A percentile compares a stretch with the other conserved stretches of the same genome.
Conservation (phyloP, 306 rosid species). For the Cercis canadensis region DNA sequence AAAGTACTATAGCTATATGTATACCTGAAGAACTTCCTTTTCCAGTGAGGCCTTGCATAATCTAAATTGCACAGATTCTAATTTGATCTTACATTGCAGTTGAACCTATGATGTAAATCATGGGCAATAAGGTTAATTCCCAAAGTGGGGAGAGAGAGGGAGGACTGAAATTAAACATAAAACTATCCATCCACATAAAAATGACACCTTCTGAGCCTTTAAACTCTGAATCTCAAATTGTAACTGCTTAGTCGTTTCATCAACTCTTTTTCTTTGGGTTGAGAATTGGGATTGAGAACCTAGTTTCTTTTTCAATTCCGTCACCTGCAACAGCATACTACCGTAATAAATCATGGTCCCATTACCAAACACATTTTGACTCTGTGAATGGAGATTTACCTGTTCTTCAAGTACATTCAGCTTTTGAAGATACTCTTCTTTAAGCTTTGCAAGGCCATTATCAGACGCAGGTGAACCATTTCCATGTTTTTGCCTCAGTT, state of each 20-base stretch:
- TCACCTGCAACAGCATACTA: constrained; percentile 53
- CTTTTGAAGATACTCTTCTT: constrained; percentile 83
- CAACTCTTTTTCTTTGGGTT: constrained; percentile 60
- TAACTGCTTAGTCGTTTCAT: constrained; percentile 62
- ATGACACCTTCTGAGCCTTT: constrained; percentile 85
- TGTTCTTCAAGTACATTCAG: constrained; percentile 78
- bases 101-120: constrained; percentile 64
- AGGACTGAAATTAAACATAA: constrained; percentile 5
- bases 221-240: constrained; percentile 78
- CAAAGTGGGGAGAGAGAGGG: not conserved
- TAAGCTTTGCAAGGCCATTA: constrained; percentile 68
- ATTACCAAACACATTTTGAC: not conserved
- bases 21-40: constrained; percentile 90
- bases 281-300: constrained; percentile 82
- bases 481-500: constrained; percentile 57
- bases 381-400: constrained; percentile 49
- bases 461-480: constrained; percentile 49
- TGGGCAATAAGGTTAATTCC: constrained; percentile 24
- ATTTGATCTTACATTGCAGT: constrained; percentile 82
- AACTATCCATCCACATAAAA: constrained; percentile 11
- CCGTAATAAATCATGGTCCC: not conserved
- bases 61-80: constrained; percentile 82
- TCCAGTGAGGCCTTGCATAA: constrained; percentile 69
- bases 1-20: constrained; percentile 20
- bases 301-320: constrained; percentile 74